Evolutionary conservation across 495 filamentous ascomycete genomes (phyloP), one percentile per base, ranked within the genome.

Genomic region (Beverwykella pulmonaria): DNA sequence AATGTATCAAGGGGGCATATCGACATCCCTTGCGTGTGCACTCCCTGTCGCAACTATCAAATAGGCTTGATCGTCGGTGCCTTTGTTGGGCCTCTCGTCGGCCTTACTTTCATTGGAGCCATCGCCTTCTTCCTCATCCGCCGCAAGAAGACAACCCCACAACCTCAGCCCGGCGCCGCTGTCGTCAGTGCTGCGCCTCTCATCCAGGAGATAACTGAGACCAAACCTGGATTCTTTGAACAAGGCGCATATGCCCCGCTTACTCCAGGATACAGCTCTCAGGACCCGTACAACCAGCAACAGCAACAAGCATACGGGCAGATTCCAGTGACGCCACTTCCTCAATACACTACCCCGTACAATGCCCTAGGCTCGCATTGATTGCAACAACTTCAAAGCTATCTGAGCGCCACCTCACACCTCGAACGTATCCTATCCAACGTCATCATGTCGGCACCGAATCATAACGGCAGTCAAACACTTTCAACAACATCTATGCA

Each of bases 51-150:
- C n/a, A n/a, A n/a, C n/a, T n/a, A n/a, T n/a, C n/a, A n/a, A n/a
- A n/a, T n/a, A n/a, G n/a, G n/a, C n/a, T n/a, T n/a, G 67, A 70
- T 70, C 32, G 67, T 60, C 17, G 67, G 67, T 20, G 67, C 57
- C 15, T 61, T 66, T 7, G 41, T 66, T 3, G 67, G 67, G 1
- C 61, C 61, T 1, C 17, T 66, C 22, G 8, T 61, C 26, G 67
- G 61, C 19, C 46, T 70, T 34, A 48, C 62, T 19, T 34, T 70
- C n/a, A 56, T 70, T 48, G 67, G 41, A 7, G 61, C n/a, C 9
- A 26, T 70, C 50, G 41, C 61, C 34, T 61, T 70, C 62, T 65
- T 65, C n/a, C n/a, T n/a, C 49, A 10, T 65, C 48, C 44, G 62
- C 34, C 46, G 44, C 23, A 70, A 61, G 61, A 54, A 39, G 47